phyloP scores from a whole-genome alignment of 1,284 basidiomycete species.

The Leccinum pachyderme region DNA sequence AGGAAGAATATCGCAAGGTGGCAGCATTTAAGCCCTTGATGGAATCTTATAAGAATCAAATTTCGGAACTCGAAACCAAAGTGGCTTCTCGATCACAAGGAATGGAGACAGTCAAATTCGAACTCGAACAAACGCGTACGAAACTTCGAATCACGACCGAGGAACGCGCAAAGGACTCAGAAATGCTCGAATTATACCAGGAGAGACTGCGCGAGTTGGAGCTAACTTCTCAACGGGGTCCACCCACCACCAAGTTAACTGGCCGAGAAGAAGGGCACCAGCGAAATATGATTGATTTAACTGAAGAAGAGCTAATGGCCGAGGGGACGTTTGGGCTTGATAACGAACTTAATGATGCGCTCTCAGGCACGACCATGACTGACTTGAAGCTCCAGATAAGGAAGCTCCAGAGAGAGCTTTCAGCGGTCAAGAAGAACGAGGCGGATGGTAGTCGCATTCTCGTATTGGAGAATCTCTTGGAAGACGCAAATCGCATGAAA shows the following conservation, averaged over 20 bases:
- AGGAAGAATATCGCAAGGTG: slow-evolving; percentile 88
- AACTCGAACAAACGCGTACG: slow-evolving; percentile 72
- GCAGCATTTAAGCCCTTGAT: slow-evolving; percentile 85
- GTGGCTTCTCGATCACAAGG: slow-evolving; percentile 64
- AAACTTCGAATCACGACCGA: slow-evolving; percentile 68
- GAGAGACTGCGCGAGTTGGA: slow-evolving; percentile 92
- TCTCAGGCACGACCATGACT: slow-evolving; percentile 85
- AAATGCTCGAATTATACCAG: slow-evolving; percentile 86
- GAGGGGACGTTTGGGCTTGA: slow-evolving; percentile 63
- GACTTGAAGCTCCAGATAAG: slow-evolving; percentile 85
- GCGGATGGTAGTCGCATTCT: slow-evolving; percentile 72
- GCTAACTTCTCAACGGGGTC: slow-evolving; percentile 52
- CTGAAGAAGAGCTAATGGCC: slow-evolving; percentile 41
- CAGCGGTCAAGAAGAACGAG: slow-evolving; percentile 70
- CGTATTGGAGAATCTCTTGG: slow-evolving; percentile 87
- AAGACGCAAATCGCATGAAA: slow-evolving; percentile 90
- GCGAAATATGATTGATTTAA: slow-evolving; percentile 34
- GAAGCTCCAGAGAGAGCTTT: slow-evolving; percentile 81
- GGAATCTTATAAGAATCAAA: slow-evolving; percentile 91
- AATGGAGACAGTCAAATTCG: slow-evolving; percentile 68
- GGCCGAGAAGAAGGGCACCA: slow-evolving; percentile 21
- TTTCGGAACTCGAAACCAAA: slow-evolving; percentile 79
- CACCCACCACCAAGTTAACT: slow-evolving; percentile 20
- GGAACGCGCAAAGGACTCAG: slow-evolving; percentile 76
- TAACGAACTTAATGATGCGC: slow-evolving; percentile 83